Percentiles rank a stretch among this genome's conserved stretches.
Evolutionary conservation across 83 land plant species (phyloP).

Genomic region (Picea abies): DNA sequence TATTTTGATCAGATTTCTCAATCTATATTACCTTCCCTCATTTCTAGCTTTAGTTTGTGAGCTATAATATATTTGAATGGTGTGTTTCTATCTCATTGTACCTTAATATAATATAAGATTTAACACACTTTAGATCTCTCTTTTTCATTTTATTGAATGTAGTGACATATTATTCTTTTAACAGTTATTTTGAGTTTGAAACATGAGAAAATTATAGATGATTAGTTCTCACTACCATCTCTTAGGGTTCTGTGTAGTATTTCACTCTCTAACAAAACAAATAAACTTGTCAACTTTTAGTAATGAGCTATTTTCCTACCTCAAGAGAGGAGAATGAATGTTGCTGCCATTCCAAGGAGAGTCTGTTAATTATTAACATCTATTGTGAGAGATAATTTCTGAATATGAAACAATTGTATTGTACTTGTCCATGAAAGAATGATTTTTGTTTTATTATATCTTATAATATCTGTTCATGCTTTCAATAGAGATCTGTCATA

Average conservation of each 20-base stretch:
- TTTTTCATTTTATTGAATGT: neutral
- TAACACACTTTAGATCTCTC: neutral
- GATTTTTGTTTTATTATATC: neutral
- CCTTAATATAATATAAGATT: neutral
- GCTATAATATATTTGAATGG: neutral
- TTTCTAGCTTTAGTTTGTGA: neutral
- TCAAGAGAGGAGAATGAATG: neutral
- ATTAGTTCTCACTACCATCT: neutral
- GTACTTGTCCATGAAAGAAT: neutral
- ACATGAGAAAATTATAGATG: neutral
- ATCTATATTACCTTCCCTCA: neutral
- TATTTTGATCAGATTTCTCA: neutral
- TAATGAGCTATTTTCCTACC: neutral
- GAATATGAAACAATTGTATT: too few species aligned
- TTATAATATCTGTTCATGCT: neutral
- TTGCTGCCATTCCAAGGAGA: neutral
- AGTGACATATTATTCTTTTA: neutral
- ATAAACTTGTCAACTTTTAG: neutral
- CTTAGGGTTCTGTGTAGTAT: neutral
- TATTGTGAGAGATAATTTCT: neutral
- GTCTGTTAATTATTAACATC: neutral
- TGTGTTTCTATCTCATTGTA: too few species aligned
- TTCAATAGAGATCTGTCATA: slow-evolving; percentile 67
- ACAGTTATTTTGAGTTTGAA: neutral
- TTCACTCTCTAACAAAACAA: neutral